Evolutionary conservation across 345 rosid genomes (phyloP).

Genomic region (Barbarea vulgaris): DNA sequence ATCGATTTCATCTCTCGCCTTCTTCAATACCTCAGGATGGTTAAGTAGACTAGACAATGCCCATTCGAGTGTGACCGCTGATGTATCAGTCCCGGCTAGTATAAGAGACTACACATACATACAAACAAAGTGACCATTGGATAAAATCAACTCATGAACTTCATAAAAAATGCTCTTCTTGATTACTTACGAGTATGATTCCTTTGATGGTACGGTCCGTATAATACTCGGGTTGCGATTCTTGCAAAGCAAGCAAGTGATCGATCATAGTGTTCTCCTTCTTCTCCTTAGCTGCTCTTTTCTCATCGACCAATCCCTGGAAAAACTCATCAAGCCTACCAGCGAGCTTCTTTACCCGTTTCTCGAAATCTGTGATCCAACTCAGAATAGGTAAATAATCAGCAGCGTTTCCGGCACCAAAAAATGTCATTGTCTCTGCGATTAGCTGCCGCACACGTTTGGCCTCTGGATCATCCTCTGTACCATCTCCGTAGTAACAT

Average conservation of each 20-base stretch:
- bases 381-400: neutral
- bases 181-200: conserved; percentile 36
- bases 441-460: neutral
- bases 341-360: conserved; percentile 4
- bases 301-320: conserved; percentile 57
- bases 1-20: conserved; percentile 18
- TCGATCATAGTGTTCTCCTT: conserved; percentile 45
- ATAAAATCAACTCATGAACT: neutral
- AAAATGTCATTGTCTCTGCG: neutral
- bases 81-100: conserved; percentile 7
- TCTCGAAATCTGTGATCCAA: neutral
- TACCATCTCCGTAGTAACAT: neutral
- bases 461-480: neutral
- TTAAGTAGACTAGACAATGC: neutral
- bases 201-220: conserved; percentile 58
- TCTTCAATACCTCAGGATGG: neutral
- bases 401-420: neutral
- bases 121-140: neutral
- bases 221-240: conserved; percentile 51
- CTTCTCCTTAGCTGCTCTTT: conserved; percentile 27
- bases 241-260: conserved; percentile 61
- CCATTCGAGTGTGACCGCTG: conserved; percentile 23
- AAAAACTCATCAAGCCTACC: conserved; percentile 44
- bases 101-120: conserved; percentile 37
- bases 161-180: neutral